phyloP scores from a whole-genome alignment of 768 basidiomycete genomes.

The Collybia sp. region DNA sequence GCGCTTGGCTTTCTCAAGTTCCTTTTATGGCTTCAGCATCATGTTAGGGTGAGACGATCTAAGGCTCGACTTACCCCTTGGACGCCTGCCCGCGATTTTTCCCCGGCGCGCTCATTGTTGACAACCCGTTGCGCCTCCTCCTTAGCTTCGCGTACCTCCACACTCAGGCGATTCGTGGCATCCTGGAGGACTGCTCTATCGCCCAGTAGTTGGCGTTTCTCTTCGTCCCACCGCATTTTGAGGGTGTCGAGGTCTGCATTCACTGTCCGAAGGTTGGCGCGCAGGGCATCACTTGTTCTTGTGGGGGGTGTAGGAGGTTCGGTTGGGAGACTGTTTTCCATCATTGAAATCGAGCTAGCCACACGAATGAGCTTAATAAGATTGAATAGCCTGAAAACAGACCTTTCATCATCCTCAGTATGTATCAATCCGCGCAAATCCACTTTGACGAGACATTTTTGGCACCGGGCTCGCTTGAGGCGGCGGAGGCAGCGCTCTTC shows the following conservation, averaged over 20 bases:
- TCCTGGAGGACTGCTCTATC: conserved; percentile 75
- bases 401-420: conserved; percentile 62
- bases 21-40: conserved; percentile 35
- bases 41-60: not conserved
- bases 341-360: conserved; percentile 51
- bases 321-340: conserved; percentile 34
- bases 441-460: conserved; percentile 63
- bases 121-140: conserved; percentile 50
- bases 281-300: conserved; percentile 61
- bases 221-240: conserved; percentile 68
- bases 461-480: conserved; percentile 59
- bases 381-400: conserved; percentile 3
- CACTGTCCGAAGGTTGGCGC: conserved; percentile 52
- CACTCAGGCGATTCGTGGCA: conserved; percentile 60
- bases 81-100: conserved; percentile 42
- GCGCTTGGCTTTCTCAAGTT: conserved; percentile 62
- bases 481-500: conserved; percentile 67
- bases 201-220: conserved; percentile 55
- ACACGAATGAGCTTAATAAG: not conserved
- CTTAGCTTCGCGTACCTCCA: conserved; percentile 52
- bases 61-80: conserved; percentile 47
- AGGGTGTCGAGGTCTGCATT: conserved; percentile 60
- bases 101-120: conserved; percentile 47
- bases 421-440: conserved; percentile 41
- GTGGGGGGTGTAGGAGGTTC: conserved; percentile 69